A percentile compares a stretch with the other conserved stretches of the same genome.
Evolutionary conservation across 331 rosid species (phyloP).

Genomic region (Quercus phellos): DNA sequence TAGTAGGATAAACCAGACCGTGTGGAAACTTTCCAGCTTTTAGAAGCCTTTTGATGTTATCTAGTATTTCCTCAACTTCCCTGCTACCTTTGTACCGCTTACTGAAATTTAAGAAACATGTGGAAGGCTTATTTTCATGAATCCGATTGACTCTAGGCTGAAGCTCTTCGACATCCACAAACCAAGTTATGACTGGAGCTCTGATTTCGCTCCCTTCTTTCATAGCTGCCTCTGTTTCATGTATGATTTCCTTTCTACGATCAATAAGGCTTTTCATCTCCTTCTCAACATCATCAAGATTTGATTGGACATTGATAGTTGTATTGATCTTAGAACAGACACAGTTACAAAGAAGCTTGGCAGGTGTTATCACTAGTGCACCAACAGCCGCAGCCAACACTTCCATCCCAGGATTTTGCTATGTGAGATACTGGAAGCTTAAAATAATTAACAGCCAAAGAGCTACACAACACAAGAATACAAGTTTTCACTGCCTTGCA

Average conservation of each 20-base stretch:
- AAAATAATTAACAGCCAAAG: not conserved
- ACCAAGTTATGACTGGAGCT: not conserved
- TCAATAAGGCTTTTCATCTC: not conserved
- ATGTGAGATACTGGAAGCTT: not conserved
- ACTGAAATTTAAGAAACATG: not conserved
- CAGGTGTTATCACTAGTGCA: not conserved
- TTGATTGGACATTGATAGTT: not conserved
- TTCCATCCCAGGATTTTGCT: not conserved
- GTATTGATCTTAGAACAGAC: too few relatives aligned
- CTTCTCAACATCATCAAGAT: not conserved
- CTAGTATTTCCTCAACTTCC: not conserved
- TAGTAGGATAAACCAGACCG: not conserved
- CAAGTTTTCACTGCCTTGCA: too few relatives aligned
- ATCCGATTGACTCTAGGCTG: not conserved
- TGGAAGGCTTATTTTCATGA: not conserved
- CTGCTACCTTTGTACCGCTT: not conserved
- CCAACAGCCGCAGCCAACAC: not conserved
- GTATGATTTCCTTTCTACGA: not conserved
- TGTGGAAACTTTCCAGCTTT: not conserved
- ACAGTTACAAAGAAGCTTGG: not conserved
- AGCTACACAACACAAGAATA: not conserved
- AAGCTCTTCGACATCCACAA: not conserved
- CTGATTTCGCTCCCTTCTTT: not conserved
- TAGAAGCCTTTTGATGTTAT: not conserved
- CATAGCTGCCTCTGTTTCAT: not conserved